Evolutionary conservation across 306 rosid genomes (phyloP), one percentile per base, ranked within the genome.

Genomic region (Acmispon strigosus): DNA sequence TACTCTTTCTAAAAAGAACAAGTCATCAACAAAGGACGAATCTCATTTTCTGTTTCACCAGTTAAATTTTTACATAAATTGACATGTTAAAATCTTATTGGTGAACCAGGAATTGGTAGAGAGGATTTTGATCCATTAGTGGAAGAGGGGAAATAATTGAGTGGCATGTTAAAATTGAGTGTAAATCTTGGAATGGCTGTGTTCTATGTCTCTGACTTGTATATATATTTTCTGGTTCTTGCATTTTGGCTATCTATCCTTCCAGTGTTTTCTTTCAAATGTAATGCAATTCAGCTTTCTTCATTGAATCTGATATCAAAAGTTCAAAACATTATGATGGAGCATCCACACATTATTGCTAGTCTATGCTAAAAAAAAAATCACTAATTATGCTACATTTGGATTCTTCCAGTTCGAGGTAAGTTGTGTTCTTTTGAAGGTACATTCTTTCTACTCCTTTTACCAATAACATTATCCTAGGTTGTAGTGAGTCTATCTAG

Each of bases 1-100:
- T 53, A 70, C 41, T 90, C 96, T 59, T 85, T 90, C 75, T 90
- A 75, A 72, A n/a, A 12, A 11, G 12, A 48, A 18, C 20, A 63
- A 19, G 1, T 39, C 37, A 27, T 27, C 32, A 27, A n/a, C n/a
- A n/a, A n/a, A n/a, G n/a, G n/a, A n/a, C n/a, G n/a, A n/a, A n/a
- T n/a, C n/a, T n/a, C n/a, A n/a, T n/a, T n/a, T n/a, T n/a, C n/a
- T n/a, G n/a, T n/a, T n/a, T n/a, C n/a, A n/a, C n/a, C n/a, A n/a
- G n/a, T n/a, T n/a, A n/a, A n/a, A n/a, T n/a, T n/a, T n/a, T n/a
- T n/a, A n/a, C n/a, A n/a, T n/a, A n/a, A n/a, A n/a, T n/a, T n/a
- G n/a, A n/a, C n/a, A n/a, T n/a, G n/a, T n/a, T n/a, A n/a, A n/a
- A n/a, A n/a, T n/a, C n/a, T n/a, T n/a, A n/a, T n/a, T n/a, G n/a